phyloP scores from a whole-genome alignment of 2,329 filamentous ascomycete species.

The Magnaporthiopsis poae region DNA sequence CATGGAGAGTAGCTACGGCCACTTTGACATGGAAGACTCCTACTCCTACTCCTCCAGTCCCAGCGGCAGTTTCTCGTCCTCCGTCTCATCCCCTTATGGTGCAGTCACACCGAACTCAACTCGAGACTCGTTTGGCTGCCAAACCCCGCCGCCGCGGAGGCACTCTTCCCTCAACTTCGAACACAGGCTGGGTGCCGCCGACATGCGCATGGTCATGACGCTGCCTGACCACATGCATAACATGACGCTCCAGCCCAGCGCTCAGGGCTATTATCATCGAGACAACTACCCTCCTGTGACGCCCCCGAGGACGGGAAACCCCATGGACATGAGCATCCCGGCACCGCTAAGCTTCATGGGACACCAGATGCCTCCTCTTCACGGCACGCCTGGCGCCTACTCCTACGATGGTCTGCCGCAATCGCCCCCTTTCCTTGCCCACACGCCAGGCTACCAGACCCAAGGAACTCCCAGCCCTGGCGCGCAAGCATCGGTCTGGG shows the following conservation, averaged over 20 bases:
- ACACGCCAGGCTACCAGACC: background rate
- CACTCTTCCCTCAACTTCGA: background rate
- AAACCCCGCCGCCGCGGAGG: background rate
- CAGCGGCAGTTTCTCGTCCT: constrained; percentile 29
- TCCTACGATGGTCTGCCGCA: background rate
- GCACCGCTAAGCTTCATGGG: background rate
- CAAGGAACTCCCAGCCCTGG: background rate
- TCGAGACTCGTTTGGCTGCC: background rate
- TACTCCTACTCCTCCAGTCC: constrained; percentile 28
- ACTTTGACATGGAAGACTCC: background rate
- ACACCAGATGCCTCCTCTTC: background rate
- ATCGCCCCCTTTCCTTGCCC: background rate
- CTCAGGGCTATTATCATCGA: background rate
- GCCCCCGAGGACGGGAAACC: background rate
- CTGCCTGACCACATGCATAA: background rate
- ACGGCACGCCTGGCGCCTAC: background rate
- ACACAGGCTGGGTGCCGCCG: background rate
- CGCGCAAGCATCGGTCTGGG: background rate
- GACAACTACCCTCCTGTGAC: background rate
- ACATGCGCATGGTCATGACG: background rate
- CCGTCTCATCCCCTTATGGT: constrained; percentile 26
- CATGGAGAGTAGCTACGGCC: background rate
- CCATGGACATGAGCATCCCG: background rate
- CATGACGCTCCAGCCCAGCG: constrained; percentile 14
- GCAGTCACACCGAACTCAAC: background rate